Percentiles rank a stretch among this genome's conserved stretches.
Evolutionary conservation across 1,139 yeast genomes (phyloP).

Genomic region (Kodamaea sp.): DNA sequence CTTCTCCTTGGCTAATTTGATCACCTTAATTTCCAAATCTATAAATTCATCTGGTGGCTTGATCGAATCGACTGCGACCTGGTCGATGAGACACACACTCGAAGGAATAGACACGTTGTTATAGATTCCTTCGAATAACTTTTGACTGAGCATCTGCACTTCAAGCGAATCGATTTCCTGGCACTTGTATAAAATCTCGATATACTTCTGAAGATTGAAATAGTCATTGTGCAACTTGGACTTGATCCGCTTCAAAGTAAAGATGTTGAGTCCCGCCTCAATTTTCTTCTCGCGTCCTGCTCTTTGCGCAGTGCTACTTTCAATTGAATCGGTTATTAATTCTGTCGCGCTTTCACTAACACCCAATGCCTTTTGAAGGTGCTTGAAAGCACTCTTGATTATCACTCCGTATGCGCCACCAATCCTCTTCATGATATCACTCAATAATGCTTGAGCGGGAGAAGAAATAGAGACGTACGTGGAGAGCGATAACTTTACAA

Average conservation of each 20-base stretch:
- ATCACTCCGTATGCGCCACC: slow-evolving; percentile 65
- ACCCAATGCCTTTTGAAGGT: slow-evolving; percentile 53
- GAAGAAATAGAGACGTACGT: slow-evolving; percentile 68
- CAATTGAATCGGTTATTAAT: not conserved
- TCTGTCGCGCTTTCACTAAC: not conserved
- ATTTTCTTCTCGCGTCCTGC: slow-evolving; percentile 41
- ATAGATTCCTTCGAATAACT: slow-evolving; percentile 49
- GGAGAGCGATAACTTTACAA: slow-evolving; percentile 69
- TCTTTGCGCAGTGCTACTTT: not conserved
- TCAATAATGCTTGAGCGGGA: slow-evolving; percentile 70
- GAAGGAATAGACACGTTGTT: slow-evolving; percentile 58
- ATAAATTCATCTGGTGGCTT: slow-evolving; percentile 64
- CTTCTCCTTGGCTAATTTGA: slow-evolving; percentile 57
- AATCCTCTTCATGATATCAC: slow-evolving; percentile 72
- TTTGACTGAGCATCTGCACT: slow-evolving; percentile 53
- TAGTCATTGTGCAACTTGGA: slow-evolving; percentile 60
- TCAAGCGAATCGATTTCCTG: slow-evolving; percentile 59
- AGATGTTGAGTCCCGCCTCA: slow-evolving; percentile 66
- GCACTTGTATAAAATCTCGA: slow-evolving; percentile 56
- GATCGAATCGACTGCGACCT: slow-evolving; percentile 47
- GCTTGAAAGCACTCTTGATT: slow-evolving; percentile 49
- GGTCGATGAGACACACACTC: slow-evolving; percentile 56
- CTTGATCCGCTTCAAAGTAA: slow-evolving; percentile 54
- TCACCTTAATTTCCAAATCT: slow-evolving; percentile 56
- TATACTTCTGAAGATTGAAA: slow-evolving; percentile 47